Conservation (phyloP, 2,329 filamentous ascomycete species). For the Epichloe amarillans region DNA sequence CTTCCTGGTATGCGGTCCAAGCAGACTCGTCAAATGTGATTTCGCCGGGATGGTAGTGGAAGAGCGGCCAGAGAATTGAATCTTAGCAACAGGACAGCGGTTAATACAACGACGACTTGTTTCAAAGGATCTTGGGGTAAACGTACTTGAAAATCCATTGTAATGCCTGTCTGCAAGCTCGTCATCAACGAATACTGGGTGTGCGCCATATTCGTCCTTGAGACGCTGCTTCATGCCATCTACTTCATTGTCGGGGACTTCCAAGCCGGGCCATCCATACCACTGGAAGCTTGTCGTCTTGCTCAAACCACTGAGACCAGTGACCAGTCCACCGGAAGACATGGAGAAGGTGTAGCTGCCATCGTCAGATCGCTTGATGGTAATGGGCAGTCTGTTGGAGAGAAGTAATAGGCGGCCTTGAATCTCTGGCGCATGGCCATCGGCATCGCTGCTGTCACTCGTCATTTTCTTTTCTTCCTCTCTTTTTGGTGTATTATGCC, state of each 20-base stretch:
- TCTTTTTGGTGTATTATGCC: neutral
- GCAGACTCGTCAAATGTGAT: conserved; percentile 94
- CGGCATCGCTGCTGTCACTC: conserved; percentile 11
- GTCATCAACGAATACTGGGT: conserved; percentile 87
- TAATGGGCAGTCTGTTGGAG: conserved; percentile 91
- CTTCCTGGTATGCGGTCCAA: conserved; percentile 86
- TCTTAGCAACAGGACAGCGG: conserved; percentile 37
- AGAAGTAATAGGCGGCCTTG: conserved; percentile 60
- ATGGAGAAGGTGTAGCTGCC: conserved; percentile 88
- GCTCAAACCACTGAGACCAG: conserved; percentile 77
- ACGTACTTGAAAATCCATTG: conserved; percentile 90
- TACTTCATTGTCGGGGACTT: conserved; percentile 77
- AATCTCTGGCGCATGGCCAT: conserved; percentile 19
- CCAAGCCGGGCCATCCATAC: conserved; percentile 95
- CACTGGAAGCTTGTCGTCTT: conserved; percentile 93
- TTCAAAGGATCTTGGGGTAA: neutral
- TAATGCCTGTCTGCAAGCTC: conserved; percentile 92
- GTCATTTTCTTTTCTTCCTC: conserved; percentile 1
- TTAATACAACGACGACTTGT: neutral
- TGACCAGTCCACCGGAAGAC: conserved; percentile 93
- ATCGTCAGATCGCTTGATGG: conserved; percentile 86
- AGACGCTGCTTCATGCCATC: conserved; percentile 61
- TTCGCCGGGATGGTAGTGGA: conserved; percentile 97
- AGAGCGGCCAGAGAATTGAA: conserved; percentile 94
- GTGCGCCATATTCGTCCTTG: conserved; percentile 75